Percentiles rank a stretch among this genome's conserved stretches.
Conservation (phyloP, 768 basidiomycete genomes). For the Serpula lacrymans region DNA sequence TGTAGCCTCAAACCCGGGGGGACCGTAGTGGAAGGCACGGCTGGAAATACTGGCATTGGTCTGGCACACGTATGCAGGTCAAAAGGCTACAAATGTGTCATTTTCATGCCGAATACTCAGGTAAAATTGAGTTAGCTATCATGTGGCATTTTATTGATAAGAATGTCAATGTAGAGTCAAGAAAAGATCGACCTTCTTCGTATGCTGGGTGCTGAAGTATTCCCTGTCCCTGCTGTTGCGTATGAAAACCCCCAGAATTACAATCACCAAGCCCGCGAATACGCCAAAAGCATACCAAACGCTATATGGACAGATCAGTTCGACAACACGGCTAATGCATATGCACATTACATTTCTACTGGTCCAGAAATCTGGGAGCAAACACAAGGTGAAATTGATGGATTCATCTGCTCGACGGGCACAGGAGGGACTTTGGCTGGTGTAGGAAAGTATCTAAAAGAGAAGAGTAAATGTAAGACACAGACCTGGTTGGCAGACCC, state of each 20-base stretch:
- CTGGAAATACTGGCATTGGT: conserved; percentile 97
- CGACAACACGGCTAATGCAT: conserved; percentile 90
- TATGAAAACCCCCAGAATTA: conserved; percentile 95
- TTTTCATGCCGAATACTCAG: conserved; percentile 98
- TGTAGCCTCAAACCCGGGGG: conserved; percentile 84
- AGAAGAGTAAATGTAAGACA: conserved; percentile 71
- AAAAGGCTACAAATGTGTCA: conserved; percentile 94
- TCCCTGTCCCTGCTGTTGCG: conserved; percentile 94
- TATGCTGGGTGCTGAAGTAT: conserved; percentile 97
- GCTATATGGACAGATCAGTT: conserved; percentile 98
- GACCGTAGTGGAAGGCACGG: conserved; percentile 96
- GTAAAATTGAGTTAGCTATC: conserved; percentile 29
- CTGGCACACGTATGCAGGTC: conserved; percentile 93
- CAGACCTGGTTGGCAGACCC: conserved; percentile 97
- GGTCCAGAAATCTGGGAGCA: conserved; percentile 98
- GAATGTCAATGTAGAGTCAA: conserved; percentile 61
- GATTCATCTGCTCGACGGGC: conserved; percentile 92
- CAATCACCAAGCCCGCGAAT: conserved; percentile 95
- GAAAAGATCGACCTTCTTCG: conserved; percentile 97
- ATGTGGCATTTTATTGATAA: not conserved
- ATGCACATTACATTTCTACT: conserved; percentile 84
- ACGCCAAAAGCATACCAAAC: conserved; percentile 69
- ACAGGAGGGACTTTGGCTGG: conserved; percentile 97
- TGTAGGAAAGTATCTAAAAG: conserved; percentile 77
- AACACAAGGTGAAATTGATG: conserved; percentile 73